Evolutionary conservation across 345 rosid genomes (phyloP).

Genomic region (Psidium friedrichsthalianum): DNA sequence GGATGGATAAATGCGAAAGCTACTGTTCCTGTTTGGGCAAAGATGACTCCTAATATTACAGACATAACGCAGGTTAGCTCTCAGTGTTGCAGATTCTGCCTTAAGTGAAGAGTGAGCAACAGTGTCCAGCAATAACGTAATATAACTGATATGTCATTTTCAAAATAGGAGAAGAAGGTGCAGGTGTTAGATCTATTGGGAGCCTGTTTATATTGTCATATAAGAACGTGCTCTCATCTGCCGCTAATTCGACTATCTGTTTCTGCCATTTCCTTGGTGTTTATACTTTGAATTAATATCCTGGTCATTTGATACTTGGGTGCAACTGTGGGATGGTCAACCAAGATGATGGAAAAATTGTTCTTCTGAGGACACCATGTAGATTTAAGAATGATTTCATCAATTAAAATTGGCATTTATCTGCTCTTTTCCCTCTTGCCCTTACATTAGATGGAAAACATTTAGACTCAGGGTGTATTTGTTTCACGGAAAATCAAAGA

Average conservation of each 20-base stretch:
- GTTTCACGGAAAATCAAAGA: too few species aligned
- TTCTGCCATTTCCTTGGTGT: neutral
- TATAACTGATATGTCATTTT: neutral
- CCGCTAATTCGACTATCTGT: neutral
- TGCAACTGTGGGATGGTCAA: neutral
- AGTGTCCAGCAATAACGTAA: neutral
- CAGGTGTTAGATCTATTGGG: neutral
- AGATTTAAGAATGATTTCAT: neutral
- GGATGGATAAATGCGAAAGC: conserved; percentile 98
- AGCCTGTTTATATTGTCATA: neutral
- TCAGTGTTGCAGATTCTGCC: neutral
- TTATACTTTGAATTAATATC: neutral
- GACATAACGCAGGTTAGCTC: conserved; percentile 71
- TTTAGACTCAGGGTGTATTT: neutral
- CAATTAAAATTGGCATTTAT: neutral
- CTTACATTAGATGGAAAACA: neutral
- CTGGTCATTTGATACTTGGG: neutral
- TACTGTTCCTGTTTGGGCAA: conserved; percentile 96
- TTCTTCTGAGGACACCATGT: neutral
- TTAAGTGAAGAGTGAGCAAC: neutral
- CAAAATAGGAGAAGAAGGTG: neutral
- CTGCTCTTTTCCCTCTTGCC: neutral
- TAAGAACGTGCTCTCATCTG: neutral
- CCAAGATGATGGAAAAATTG: neutral
- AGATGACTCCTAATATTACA: conserved; percentile 99